phyloP scores from a whole-genome alignment of 257 asterid genomes.

The Solanum piurae region DNA sequence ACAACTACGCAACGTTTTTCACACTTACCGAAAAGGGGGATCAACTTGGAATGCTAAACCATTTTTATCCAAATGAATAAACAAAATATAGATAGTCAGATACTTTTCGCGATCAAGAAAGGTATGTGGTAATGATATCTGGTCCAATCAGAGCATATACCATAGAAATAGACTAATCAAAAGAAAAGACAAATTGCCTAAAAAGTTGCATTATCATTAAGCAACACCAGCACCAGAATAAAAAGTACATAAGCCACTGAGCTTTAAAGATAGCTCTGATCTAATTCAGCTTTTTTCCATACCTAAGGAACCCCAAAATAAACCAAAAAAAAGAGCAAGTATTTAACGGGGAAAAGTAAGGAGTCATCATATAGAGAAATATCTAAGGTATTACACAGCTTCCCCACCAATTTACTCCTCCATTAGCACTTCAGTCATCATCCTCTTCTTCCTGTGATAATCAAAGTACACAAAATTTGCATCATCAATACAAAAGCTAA shows the following conservation, averaged over 20 bases:
- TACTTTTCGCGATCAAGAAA: neutral
- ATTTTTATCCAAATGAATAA: neutral
- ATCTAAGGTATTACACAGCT: neutral
- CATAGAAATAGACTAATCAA: neutral
- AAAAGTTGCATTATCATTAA: neutral
- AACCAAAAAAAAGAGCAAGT: neutral
- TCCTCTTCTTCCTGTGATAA: constrained; percentile 1
- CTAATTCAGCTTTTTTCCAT: neutral
- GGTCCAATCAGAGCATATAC: neutral
- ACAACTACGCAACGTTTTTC: too few species aligned
- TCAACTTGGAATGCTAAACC: neutral
- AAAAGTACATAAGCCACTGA: neutral
- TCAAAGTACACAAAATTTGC: neutral
- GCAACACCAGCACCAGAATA: neutral
- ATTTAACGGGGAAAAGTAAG: neutral
- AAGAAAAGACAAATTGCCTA: neutral
- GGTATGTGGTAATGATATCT: too few species aligned
- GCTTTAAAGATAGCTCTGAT: neutral
- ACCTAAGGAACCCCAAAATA: neutral
- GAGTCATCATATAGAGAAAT: neutral
- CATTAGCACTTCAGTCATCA: neutral
- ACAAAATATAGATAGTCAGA: neutral
- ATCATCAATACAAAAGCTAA: neutral
- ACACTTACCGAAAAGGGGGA: neutral
- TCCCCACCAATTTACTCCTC: neutral